Percentiles rank a stretch among this genome's conserved stretches.
Conservation (phyloP, 495 filamentous ascomycete genomes). For the Penicillium tannophilum region DNA sequence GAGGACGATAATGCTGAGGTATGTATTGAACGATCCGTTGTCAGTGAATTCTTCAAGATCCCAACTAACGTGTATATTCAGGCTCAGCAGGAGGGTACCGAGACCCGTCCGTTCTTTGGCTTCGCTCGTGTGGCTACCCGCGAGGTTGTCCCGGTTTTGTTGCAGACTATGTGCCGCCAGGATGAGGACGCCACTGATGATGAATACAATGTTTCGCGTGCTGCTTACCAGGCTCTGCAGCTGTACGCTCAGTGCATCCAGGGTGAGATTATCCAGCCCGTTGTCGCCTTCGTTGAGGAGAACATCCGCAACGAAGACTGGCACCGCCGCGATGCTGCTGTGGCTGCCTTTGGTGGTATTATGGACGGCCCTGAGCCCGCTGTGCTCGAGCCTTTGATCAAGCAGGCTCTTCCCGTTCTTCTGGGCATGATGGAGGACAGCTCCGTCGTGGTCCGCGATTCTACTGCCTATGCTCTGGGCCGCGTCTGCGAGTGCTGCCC, state of each 20-base stretch:
- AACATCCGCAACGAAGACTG: constrained; percentile 90
- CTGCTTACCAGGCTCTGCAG: constrained; percentile 94
- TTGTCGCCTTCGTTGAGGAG: constrained; percentile 85
- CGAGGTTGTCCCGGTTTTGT: constrained; percentile 90
- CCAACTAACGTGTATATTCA: constrained; percentile 15
- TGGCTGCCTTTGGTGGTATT: constrained; percentile 97
- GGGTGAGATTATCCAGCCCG: constrained; percentile 74
- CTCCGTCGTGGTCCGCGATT: constrained; percentile 89
- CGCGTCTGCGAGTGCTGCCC: constrained; percentile 91
- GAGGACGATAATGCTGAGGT: constrained; percentile 95
- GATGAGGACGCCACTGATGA: constrained; percentile 96
- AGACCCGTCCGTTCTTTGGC: constrained; percentile 86
- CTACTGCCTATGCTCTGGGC: constrained; percentile 94
- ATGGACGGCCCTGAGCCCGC: constrained; percentile 97
- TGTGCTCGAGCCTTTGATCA: constrained; percentile 85
- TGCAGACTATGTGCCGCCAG: constrained; percentile 88
- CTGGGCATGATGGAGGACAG: constrained; percentile 95
- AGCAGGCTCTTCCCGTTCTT: constrained; percentile 87
- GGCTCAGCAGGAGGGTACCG: constrained; percentile 69
- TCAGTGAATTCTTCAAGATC: not conserved
- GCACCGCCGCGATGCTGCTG: constrained; percentile 90
- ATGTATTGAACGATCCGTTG: constrained; percentile 24
- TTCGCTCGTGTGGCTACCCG: constrained; percentile 86
- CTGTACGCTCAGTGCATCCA: constrained; percentile 92
- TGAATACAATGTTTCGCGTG: constrained; percentile 94